Conservation (phyloP, 1,284 basidiomycete species). For the Puccinia coronata region DNA sequence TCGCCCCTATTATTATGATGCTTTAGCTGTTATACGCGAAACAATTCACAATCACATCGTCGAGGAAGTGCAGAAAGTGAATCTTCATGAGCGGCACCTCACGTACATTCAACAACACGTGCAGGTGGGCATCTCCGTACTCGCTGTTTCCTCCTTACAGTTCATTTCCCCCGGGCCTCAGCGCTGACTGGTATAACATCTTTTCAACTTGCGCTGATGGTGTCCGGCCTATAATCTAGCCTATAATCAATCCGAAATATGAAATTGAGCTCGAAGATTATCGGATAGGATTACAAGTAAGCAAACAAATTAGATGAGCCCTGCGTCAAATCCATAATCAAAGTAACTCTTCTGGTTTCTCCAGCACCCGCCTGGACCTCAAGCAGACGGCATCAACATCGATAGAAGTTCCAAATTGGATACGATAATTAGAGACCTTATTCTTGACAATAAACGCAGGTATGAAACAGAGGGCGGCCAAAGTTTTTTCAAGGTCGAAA, state of each 20-base stretch:
- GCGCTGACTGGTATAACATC: neutral
- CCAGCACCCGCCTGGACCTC: neutral
- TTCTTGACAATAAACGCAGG: neutral
- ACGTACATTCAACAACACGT: constrained; percentile 26
- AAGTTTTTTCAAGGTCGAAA: neutral
- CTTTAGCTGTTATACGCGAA: constrained; percentile 5
- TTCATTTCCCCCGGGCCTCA: too few species aligned
- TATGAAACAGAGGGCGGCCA: constrained; percentile 8
- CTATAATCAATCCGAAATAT: neutral
- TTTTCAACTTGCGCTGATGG: neutral
- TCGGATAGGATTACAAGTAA: constrained; percentile 9
- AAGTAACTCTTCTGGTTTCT: neutral
- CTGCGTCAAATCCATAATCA: neutral
- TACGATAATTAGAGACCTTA: neutral
- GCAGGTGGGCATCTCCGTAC: neutral
- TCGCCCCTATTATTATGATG: neutral
- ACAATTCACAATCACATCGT: constrained; percentile 18
- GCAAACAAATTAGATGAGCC: neutral
- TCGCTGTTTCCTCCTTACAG: too few species aligned
- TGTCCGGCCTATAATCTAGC: too few species aligned
- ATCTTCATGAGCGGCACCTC: constrained; percentile 21
- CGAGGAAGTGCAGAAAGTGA: constrained; percentile 22
- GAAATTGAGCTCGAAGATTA: constrained; percentile 9
- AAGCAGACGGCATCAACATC: neutral
- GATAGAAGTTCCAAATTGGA: neutral